Percentiles rank a stretch among this genome's conserved stretches.
These are phyloP conservation scores for Mycena alexandri DNA, from an alignment of 768 basidiomycete species.

Conservation along the genomic window DNA sequence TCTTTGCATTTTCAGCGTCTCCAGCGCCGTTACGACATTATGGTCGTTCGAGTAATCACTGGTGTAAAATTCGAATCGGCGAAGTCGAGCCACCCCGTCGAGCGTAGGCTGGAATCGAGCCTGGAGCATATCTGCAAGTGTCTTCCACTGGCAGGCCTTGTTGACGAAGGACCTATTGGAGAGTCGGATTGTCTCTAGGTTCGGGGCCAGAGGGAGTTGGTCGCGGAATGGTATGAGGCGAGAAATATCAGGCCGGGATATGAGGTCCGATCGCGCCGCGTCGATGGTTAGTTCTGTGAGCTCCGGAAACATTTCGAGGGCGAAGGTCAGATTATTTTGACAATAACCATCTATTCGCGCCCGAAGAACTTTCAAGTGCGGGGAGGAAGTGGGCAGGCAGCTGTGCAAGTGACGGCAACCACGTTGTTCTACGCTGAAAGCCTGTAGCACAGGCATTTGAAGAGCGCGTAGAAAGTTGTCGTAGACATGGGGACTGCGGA, in stretches of 20 bases:
- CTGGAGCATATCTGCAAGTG: constrained; percentile 8
- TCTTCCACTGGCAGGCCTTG: constrained; percentile 12
- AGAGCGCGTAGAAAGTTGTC: not conserved
- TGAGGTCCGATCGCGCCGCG: not conserved
- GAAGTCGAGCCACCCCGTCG: constrained; percentile 5
- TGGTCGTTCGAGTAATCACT: not conserved
- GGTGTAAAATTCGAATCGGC: not conserved
- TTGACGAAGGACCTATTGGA: constrained; percentile 14
- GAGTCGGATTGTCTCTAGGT: constrained; percentile 37
- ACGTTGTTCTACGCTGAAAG: not conserved
- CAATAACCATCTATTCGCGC: too few species aligned
- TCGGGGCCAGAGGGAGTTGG: not conserved
- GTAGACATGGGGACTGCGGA: not conserved
- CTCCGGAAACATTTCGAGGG: constrained; percentile 11
- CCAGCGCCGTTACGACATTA: not conserved
- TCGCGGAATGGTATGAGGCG: not conserved
- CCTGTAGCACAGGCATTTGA: constrained; percentile 26
- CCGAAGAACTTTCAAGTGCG: constrained; percentile 15
- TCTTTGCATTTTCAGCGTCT: not conserved
- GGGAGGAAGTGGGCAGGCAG: constrained; percentile 2
- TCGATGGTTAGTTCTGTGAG: constrained; percentile 23
- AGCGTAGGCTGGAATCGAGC: constrained; percentile 13
- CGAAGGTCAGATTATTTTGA: not conserved
- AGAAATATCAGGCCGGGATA: not conserved
- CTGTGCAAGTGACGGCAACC: not conserved